Base-by-base conservation (phyloP, 2,329 filamentous ascomycete genomes). In the Emmonsia crescens region DNA sequence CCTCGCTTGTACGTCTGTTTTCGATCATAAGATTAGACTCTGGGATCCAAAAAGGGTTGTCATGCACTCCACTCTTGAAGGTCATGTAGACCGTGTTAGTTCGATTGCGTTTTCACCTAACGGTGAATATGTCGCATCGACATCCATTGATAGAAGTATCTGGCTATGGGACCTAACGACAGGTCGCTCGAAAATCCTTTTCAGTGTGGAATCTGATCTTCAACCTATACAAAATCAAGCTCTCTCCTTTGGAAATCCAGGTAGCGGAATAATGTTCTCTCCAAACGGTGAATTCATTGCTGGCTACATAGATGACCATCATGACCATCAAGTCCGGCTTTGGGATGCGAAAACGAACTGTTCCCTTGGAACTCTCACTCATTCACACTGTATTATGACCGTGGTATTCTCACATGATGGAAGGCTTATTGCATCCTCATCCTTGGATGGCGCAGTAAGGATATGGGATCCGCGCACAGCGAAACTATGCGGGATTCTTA, bases 271-370 rank as follows among this genome's bases (percentile, higher is more conserved):
- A 33, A 33, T 44, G 1, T 66, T 66, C 59, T 66, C 64, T 3
- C 64, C 60, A 42, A 60, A 66, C 51, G 61, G 65, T 16, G 56
- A 60, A 40, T n/a, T 48, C 40, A 31, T 66, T 24, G 65, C 63
- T 19, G 63, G 64, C 14, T 54, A 60, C 29, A 65, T 54, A 12
- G n/a, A 27, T 49, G 46, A 16, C 10, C 12, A 6, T 16, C 3
- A 27, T 29, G 61, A 63, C 29, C 5, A 60, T n/a, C 63, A 55
- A 10, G 56, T 64, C 8, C 42, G 51, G 36, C 44, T 64, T 2
- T 64, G 62, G 62, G 55, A 63, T n/a, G 19, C 33, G 29, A 19
- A 16, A 27, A 58, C 58, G 9, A 42, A 42, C n/a, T 12, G 14
- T 27, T 38, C 14, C 12, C 21, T 24, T 14, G 40, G 44, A 24